Percentiles rank a stretch among this genome's conserved stretches.
phyloP scores from a whole-genome alignment of 1,139 yeast genomes.

The Zygoascus hellenicus region DNA sequence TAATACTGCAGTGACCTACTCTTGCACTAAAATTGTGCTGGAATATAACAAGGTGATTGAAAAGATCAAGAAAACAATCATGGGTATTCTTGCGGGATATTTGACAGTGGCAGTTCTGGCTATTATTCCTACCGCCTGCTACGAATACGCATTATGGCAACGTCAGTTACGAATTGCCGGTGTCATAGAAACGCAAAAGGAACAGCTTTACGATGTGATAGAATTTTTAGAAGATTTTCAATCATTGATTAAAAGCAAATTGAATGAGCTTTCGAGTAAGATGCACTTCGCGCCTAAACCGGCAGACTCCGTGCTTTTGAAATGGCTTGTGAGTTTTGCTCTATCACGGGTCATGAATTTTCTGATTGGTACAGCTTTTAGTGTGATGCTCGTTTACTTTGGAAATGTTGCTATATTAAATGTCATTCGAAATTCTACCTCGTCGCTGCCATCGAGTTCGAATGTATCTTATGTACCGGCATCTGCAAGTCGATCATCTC shows the following conservation, averaged over 20 bases:
- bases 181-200: neutral
- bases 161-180: slow-evolving; percentile 2
- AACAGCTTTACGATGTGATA: neutral
- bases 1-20: neutral
- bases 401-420: neutral
- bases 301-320: neutral
- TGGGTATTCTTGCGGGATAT: slow-evolving; percentile 13
- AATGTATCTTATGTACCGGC: too few relatives aligned
- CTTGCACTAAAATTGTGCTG: neutral
- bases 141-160: slow-evolving; percentile 18
- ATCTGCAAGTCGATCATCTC: too few relatives aligned
- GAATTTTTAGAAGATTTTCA: neutral
- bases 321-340: neutral
- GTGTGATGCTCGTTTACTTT: neutral
- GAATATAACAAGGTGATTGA: neutral
- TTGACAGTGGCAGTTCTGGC: slow-evolving; percentile 14
- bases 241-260: neutral
- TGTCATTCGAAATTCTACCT: too few relatives aligned
- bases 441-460: too few relatives aligned
- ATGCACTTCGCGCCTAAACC: neutral
- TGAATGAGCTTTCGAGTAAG: neutral
- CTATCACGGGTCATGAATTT: neutral
- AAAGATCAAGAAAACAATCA: neutral
- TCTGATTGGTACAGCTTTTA: neutral
- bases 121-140: slow-evolving; percentile 10